Conservation (phyloP, 805 yeast genomes). For the Crinitomyces ghanaensis region DNA sequence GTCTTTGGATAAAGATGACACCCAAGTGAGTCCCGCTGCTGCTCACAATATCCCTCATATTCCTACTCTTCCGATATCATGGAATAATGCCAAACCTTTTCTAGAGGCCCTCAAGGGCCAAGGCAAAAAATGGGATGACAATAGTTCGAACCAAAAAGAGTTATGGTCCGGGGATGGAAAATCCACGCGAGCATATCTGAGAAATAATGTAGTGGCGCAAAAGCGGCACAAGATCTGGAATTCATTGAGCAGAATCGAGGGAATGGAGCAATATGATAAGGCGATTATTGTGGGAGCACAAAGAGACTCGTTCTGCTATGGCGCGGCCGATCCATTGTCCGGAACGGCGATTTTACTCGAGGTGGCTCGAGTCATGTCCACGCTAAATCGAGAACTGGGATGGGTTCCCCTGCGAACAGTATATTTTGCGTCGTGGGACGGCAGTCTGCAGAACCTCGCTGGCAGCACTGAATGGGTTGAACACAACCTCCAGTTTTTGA, state of each 20-base stretch:
- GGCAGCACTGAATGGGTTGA: conserved; percentile 78
- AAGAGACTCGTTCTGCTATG: conserved; percentile 65
- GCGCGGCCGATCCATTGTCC: conserved; percentile 61
- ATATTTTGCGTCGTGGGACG: conserved; percentile 78
- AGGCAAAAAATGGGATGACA: conserved; percentile 32
- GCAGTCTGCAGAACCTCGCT: conserved; percentile 64
- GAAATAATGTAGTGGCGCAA: conserved; percentile 35
- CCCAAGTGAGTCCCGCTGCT: too few relatives aligned
- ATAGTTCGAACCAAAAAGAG: conserved; percentile 24
- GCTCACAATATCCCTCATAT: conserved; percentile 55
- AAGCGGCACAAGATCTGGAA: conserved; percentile 61
- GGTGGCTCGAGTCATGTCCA: conserved; percentile 54
- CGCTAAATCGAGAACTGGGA: conserved; percentile 47
- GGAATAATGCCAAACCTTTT: conserved; percentile 48
- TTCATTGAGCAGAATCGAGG: conserved; percentile 63
- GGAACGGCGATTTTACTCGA: conserved; percentile 68
- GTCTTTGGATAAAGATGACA: conserved; percentile 31
- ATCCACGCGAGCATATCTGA: conserved; percentile 21
- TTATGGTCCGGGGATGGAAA: conserved; percentile 35
- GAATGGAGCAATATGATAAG: conserved; percentile 65
- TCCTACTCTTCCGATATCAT: conserved; percentile 69
- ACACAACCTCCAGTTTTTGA: conserved; percentile 38
- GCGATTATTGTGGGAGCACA: conserved; percentile 74
- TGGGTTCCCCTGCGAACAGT: conserved; percentile 82
- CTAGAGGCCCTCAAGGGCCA: conserved; percentile 28